Base-by-base conservation (phyloP, 2,329 filamentous ascomycete species). In the Fusarium sp. region DNA sequence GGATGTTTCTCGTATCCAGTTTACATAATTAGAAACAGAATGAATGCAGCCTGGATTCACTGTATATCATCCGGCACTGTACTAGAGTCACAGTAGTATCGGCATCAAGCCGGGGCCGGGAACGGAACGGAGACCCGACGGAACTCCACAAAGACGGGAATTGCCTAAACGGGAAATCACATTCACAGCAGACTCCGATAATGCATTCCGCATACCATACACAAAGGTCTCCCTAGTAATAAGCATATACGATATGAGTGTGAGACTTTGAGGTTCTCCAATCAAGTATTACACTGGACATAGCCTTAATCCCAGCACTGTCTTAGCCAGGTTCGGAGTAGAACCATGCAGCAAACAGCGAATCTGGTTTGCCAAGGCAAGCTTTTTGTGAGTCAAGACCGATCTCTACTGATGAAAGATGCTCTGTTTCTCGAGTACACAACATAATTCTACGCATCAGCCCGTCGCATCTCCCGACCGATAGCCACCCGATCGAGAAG, bases 101-200 rank as follows among this genome's bases (percentile, higher is more conserved):
- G 48, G 63, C 54, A 44, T 46, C n/a, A 10, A 40, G 13, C 48
- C 69, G 57, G 57, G 49, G 46, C 61, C 32, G 61, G 69, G 41
- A 61, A 52, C 57, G 54, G 69, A 57, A 42, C 37, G 52, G 40
- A 52, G 32, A 18, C 32, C 29, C 69, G 53, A 48, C 34, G 13
- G 20, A 24, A 49, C 57, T 65, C 69, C 65, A 71, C 49, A 25
- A 44, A 9, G 44, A 20, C 13, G 18, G 49, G 24, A 24, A 45
- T 61, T 72, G 45, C 69, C 69, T 58, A 72, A 72, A 67, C 41
- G 44, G 69, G 69, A 42, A 72, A 67, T 58, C 13, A 27, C 34
- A 45, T 30, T 54, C 40, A 57, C 13, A 47, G 16, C 16, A 22
- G 42, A 37, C 34, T 52, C 41, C 44, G 29, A 25, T 22, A 46